These are phyloP conservation scores for Madurella fahalii DNA, from an alignment of 2,329 filamentous ascomycete species.

Conservation along the genomic window DNA sequence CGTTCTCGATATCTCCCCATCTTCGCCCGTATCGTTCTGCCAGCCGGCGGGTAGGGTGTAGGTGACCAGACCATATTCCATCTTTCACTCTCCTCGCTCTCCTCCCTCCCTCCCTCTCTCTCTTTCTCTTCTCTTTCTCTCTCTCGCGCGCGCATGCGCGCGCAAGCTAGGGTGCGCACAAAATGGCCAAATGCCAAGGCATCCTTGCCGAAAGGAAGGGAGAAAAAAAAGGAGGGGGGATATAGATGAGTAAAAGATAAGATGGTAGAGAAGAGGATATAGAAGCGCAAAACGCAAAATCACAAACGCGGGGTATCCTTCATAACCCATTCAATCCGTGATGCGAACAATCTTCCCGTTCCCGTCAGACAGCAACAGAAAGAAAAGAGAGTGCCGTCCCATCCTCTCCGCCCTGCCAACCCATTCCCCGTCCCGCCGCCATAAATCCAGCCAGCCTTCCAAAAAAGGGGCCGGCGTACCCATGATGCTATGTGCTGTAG, in stretches of 20 bases:
- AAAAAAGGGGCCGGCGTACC: slow-evolving; percentile 2
- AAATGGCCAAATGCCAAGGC: not conserved
- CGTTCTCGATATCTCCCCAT: not conserved
- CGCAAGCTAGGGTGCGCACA: not conserved
- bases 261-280: not conserved
- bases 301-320: slow-evolving; percentile 25
- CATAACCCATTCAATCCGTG: slow-evolving; percentile 21
- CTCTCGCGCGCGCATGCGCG: no score
- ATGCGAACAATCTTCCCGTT: slow-evolving; percentile 23
- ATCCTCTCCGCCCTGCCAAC: slow-evolving; percentile 3
- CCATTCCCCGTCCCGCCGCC: slow-evolving; percentile 1
- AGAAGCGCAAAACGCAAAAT: slow-evolving; percentile 7
- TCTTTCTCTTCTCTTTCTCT: no score
- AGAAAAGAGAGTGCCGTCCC: slow-evolving; percentile 12
- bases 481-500: slow-evolving; percentile 23
- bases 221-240: slow-evolving; percentile 8
- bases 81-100: not conserved
- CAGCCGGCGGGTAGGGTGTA: not conserved
- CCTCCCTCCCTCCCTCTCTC: no score
- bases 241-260: slow-evolving; percentile 3
- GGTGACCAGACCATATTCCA: slow-evolving; percentile 7
- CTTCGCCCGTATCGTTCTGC: not conserved
- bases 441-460: slow-evolving; percentile 2
- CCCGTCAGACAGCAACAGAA: slow-evolving; percentile 10
- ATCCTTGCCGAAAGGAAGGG: slow-evolving; percentile 5